A percentile compares a stretch with the other conserved stretches of the same genome.
Evolutionary conservation across 2,329 filamentous ascomycete genomes (phyloP).

Genomic region (Pseudocercospora crystallina): DNA sequence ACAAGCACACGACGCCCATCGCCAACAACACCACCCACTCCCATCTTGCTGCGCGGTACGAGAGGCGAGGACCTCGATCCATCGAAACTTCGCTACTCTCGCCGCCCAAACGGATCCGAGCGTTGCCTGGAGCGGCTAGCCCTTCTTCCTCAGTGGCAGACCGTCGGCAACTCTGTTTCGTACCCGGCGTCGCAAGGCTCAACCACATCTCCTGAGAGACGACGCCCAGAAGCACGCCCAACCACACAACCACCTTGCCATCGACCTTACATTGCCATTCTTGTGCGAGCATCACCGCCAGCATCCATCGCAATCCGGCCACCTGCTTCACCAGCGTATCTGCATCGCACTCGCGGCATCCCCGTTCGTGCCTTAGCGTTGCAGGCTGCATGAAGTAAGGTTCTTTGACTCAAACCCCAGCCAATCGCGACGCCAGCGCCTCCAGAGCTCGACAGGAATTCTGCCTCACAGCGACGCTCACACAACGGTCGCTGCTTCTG

Average conservation of each 20-base stretch:
- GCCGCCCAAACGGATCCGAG: too few relatives aligned
- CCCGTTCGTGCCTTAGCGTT: slow-evolving; percentile 14
- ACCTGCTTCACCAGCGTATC: neutral
- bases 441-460: too few relatives aligned
- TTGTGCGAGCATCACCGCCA: neutral
- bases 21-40: too few relatives aligned
- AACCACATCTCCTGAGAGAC: neutral
- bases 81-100: too few relatives aligned
- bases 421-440: slow-evolving; percentile 9
- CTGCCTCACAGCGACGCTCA: neutral
- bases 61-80: too few relatives aligned
- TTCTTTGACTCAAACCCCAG: slow-evolving; percentile 10
- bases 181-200: neutral
- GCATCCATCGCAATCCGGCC: neutral
- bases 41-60: too few relatives aligned
- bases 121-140: neutral
- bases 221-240: neutral
- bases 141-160: neutral
- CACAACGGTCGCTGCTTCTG: neutral
- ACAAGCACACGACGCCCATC: too few relatives aligned
- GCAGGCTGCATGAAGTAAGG: slow-evolving; percentile 10
- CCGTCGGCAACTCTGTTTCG: neutral
- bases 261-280: neutral
- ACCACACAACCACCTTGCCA: neutral
- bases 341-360: neutral